Percentiles rank a stretch among this genome's conserved stretches.
phyloP scores from a whole-genome alignment of 768 basidiomycete species.

The Mycena indigotica region DNA sequence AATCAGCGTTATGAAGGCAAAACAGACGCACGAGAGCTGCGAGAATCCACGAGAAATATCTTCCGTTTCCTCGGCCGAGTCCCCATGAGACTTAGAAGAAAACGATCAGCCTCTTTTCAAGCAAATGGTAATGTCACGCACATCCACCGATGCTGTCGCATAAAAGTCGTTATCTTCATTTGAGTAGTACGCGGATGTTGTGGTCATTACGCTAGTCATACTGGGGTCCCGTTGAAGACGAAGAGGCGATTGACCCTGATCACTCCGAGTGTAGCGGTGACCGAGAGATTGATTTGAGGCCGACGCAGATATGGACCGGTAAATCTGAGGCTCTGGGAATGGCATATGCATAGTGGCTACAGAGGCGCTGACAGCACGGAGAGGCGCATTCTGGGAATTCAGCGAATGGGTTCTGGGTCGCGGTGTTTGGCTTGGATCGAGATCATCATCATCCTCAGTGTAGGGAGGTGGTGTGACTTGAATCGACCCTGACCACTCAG shows the following conservation, averaged over 20 bases:
- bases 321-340: slow-evolving; percentile 57
- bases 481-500: slow-evolving; percentile 22
- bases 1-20: slow-evolving; percentile 11
- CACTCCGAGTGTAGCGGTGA: slow-evolving; percentile 45
- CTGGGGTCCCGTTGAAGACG: slow-evolving; percentile 36
- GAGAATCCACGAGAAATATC: slow-evolving; percentile 37
- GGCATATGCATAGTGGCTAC: slow-evolving; percentile 30
- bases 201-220: slow-evolving; percentile 34
- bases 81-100: slow-evolving; percentile 27
- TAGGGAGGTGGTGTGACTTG: slow-evolving; percentile 23
- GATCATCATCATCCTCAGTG: slow-evolving; percentile 11
- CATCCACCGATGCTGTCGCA: slow-evolving; percentile 35
- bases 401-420: slow-evolving; percentile 39
- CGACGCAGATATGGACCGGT: slow-evolving; percentile 46
- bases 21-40: slow-evolving; percentile 41
- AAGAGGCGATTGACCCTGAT: slow-evolving; percentile 30
- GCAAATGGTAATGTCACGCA: slow-evolving; percentile 19
- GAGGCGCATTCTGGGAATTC: slow-evolving; percentile 31
- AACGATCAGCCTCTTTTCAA: slow-evolving; percentile 2
- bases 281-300: slow-evolving; percentile 24
- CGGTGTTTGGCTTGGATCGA: slow-evolving; percentile 20
- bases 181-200: slow-evolving; percentile 37
- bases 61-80: slow-evolving; percentile 27
- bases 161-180: slow-evolving; percentile 40
- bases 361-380: slow-evolving; percentile 43